Percentiles rank a stretch among this genome's conserved stretches.
These are phyloP conservation scores for Lantana camara DNA, from an alignment of 257 asterid genomes.

Conservation along the genomic window DNA sequence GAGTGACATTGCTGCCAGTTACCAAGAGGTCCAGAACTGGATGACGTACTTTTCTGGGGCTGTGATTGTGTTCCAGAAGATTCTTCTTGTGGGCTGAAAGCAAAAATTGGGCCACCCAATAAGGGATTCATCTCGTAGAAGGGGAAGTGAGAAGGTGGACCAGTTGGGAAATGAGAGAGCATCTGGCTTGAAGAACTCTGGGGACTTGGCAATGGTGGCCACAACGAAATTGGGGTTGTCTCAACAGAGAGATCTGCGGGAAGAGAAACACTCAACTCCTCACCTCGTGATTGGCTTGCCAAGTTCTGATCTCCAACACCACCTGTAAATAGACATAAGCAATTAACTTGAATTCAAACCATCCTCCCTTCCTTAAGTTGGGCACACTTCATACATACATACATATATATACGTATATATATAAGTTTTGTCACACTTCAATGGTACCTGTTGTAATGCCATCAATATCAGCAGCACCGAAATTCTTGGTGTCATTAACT, in stretches of 20 bases:
- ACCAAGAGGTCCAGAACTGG: conserved; percentile 71
- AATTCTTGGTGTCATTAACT: conserved; percentile 48
- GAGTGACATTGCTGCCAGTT: conserved; percentile 90
- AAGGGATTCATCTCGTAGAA: conserved; percentile 89
- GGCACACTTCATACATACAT: too few relatives aligned
- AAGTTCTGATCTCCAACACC: conserved; percentile 55
- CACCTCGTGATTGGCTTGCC: conserved; percentile 62
- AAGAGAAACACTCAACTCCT: conserved; percentile 85
- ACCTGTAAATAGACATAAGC: conserved; percentile 36
- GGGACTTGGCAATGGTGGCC: conserved; percentile 89
- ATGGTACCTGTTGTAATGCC: conserved; percentile 50
- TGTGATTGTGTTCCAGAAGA: conserved; percentile 69
- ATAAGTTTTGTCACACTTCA: not conserved
- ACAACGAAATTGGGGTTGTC: conserved; percentile 83
- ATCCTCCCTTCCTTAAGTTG: conserved; percentile 4
- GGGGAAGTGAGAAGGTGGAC: conserved; percentile 86
- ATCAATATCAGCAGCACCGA: conserved; percentile 45
- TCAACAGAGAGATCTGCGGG: conserved; percentile 98
- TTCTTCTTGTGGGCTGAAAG: conserved; percentile 79
- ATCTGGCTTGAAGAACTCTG: conserved; percentile 75
- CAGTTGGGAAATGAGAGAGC: conserved; percentile 85
- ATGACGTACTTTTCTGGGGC: conserved; percentile 54
- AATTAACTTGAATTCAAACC: conserved; percentile 26
- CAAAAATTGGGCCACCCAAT: conserved; percentile 85
- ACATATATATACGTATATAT: too few relatives aligned